Evolutionary conservation across 352 stramenopile genomes (phyloP), one percentile per base, ranked within the genome.

Genomic region (Globisporangium emineosum): DNA sequence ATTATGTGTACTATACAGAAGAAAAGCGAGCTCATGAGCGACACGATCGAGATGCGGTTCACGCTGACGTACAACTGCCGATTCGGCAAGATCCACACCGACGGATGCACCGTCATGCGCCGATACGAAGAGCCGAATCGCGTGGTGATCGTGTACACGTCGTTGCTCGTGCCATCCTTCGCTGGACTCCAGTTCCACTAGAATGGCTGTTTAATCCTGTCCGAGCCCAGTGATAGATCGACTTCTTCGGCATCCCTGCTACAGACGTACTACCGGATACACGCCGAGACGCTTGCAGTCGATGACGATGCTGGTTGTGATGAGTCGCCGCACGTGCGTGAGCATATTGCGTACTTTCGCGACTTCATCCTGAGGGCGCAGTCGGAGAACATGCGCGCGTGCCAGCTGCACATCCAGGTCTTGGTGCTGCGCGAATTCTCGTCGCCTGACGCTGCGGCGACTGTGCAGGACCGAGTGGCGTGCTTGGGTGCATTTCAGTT

Each of bases 111-210:
- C 1, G 52, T n/a, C 2, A 8, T 42, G 1, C 62, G 43, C 32
- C 43, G 35, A 21, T 30, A 62, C n/a, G 62, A 56, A 12, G 55
- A 67, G 33, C 30, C 32, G 8, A n/a, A 57, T 27, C 62, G 62
- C 3, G 37, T 55, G n/a, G 52, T 67, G 43, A 21, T 57, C 30
- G 21, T 57, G 13, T 61, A 57, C 42, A 42, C 62, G 6, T 67
- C 62, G 45, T 13, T 61, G 23, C 8, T 62, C 1, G 23, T 35
- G 17, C 51, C 52, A 21, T 0, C 5, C 1, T 54, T 3, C 2
- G 57, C 17, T 10, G 53, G 54, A 0, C 51, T 67, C 5, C 17
- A 47, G 7, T 62, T 62, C 8, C 62, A 53, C n/a, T 42, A 67
- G 29, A 67, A 33, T 12, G 54, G 53, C 9, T 67, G 42, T 29